Evolutionary conservation across 192 early-diverging fungal species (phyloP), one percentile per base, ranked within the genome.

Genomic region (Backusella westeae): DNA sequence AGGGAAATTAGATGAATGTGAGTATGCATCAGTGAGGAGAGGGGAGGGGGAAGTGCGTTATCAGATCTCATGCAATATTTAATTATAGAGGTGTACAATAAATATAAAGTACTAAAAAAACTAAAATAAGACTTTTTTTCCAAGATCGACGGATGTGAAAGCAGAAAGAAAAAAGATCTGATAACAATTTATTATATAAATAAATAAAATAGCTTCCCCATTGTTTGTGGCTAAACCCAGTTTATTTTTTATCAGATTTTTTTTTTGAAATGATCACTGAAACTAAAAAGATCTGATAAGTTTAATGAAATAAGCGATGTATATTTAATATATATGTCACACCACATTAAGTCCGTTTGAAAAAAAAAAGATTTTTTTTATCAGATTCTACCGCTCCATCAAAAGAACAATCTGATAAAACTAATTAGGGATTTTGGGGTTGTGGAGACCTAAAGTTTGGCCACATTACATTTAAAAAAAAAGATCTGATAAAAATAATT

Each of bases 401-500:
- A 21, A 56, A 56, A 56, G 53, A 56, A 44, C 42, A 17, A 56
- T 56, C 53, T 56, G 53, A 56, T 56, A 56, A 56, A 56, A 56
- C 53, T 21, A 56, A 56, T 23, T 56, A 56, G n/a, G 53, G 19
- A 53, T 6, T 53, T 53, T 53, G 52, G 52, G 53, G 53, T 56
- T 56, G 53, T 56, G 53, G 19, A 56, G 53, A 56, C 19, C n/a
- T 56, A 53, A 56, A 56, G 23, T 12, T 17, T 56, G 21, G 19
- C 53, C n/a, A 56, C 7, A 21, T 56, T 56, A 56, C 53, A 21
- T 56, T 56, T n/a, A 21, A 53, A 63, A 63, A 63, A 56, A 56
- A 26, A 56, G 53, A 63, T 63, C 56, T 63, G 56, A 63, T 63
- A 63, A 63, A 63, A 63, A 29, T 4, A 63, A 26, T 63, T 63